phyloP scores from a whole-genome alignment of 495 filamentous ascomycete genomes.

The Sordaria brevicollis region DNA sequence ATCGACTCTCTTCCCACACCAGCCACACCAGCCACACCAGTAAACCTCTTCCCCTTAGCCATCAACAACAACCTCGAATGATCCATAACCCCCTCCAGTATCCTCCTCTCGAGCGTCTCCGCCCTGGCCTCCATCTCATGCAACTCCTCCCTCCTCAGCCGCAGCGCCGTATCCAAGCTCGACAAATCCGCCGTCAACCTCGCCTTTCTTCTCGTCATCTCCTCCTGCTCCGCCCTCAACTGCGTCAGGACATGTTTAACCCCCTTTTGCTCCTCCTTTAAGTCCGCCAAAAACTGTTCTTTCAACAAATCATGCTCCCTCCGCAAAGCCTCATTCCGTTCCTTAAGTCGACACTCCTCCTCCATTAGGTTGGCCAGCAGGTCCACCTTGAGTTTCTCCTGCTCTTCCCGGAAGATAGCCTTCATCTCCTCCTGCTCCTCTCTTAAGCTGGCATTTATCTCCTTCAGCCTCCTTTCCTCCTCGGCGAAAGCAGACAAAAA shows the following conservation, averaged over 20 bases:
- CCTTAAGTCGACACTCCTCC: conserved; percentile 68
- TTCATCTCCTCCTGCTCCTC: conserved; percentile 16
- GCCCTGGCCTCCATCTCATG: conserved; percentile 79
- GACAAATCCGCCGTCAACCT: conserved; percentile 75
- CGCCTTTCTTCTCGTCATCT: conserved; percentile 59
- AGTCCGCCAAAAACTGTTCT: conserved; percentile 43
- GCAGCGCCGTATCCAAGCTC: conserved; percentile 76
- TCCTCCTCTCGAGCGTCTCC: conserved; percentile 78
- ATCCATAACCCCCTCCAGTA: conserved; percentile 90
- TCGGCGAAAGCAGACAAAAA: conserved; percentile 27
- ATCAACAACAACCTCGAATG: conserved; percentile 81
- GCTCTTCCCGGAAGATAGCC: conserved; percentile 17
- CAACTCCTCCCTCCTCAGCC: conserved; percentile 82
- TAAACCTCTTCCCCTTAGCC: conserved; percentile 35
- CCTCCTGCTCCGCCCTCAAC: conserved; percentile 60
- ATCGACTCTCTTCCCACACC: conserved; percentile 39
- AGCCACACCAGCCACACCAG: conserved; percentile 1
- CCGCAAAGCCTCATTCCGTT: conserved; percentile 50
- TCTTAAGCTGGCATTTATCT: conserved; percentile 7
- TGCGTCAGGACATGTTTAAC: conserved; percentile 28
- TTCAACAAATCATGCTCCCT: conserved; percentile 71
- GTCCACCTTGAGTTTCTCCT: conserved; percentile 19
- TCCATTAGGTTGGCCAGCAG: conserved; percentile 58
- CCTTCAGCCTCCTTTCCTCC: conserved; percentile 14
- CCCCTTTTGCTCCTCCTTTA: conserved; percentile 31